Conservation (phyloP, 768 basidiomycete genomes). For the Calocera viscosa region DNA sequence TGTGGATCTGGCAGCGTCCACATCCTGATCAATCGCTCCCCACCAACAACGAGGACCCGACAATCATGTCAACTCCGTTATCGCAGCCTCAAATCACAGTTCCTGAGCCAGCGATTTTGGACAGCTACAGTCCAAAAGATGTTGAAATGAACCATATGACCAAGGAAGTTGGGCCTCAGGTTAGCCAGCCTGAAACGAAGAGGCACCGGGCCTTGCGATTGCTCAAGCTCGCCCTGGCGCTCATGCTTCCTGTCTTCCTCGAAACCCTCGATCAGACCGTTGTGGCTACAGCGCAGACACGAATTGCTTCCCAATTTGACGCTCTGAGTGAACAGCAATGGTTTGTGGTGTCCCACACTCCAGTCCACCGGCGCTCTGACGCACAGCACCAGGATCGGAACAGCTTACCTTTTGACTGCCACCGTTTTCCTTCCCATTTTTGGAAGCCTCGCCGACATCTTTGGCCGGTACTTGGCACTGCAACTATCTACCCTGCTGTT, state of each 20-base stretch:
- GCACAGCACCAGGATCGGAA: slow-evolving; percentile 34
- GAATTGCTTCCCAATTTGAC: slow-evolving; percentile 35
- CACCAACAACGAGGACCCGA: no score
- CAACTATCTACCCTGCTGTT: slow-evolving; percentile 37
- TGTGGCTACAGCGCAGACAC: slow-evolving; percentile 41
- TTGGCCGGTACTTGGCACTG: slow-evolving; percentile 38
- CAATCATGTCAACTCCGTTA: no score
- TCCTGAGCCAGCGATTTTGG: no score
- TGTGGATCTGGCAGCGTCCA: no score
- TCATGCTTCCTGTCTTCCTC: slow-evolving; percentile 34
- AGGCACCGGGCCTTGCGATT: not conserved
- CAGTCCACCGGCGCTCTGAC: not conserved
- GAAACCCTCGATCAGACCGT: slow-evolving; percentile 34
- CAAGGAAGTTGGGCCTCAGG: no score
- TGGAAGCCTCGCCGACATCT: slow-evolving; percentile 39
- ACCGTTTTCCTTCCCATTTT: slow-evolving; percentile 44
- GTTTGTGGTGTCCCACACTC: not conserved
- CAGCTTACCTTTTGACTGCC: slow-evolving; percentile 38
- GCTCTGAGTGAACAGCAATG: slow-evolving; percentile 26
- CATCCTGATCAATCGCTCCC: no score
- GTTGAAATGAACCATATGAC: no score
- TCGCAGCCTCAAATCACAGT: no score
- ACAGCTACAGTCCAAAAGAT: no score
- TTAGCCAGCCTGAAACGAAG: no score
- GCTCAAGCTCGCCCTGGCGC: slow-evolving; percentile 17